Evolutionary conservation across 805 yeast genomes (phyloP).

Genomic region (Candida xyloterini): DNA sequence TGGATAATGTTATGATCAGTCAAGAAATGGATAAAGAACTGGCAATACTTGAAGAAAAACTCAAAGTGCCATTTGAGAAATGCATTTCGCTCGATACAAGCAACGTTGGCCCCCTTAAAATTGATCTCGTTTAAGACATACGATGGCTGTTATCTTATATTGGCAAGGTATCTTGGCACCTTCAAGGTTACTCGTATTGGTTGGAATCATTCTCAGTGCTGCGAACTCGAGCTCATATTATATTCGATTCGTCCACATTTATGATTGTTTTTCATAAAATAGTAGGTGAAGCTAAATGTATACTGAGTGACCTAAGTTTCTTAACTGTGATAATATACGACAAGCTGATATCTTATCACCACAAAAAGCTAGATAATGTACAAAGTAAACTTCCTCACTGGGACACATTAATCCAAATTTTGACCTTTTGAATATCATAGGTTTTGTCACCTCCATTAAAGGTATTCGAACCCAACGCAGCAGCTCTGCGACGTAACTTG

Average conservation of each 20-base stretch:
- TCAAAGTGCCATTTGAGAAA: conserved; percentile 7
- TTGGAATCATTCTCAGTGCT: too few relatives aligned
- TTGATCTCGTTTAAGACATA: conserved; percentile 10
- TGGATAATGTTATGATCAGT: conserved; percentile 7
- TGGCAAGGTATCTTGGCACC: too few relatives aligned
- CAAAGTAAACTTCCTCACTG: conserved; percentile 15
- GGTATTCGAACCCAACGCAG: conserved; percentile 5
- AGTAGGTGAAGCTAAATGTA: too few relatives aligned
- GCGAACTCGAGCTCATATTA: too few relatives aligned
- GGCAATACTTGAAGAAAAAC: conserved; percentile 10
- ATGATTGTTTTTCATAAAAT: too few relatives aligned
- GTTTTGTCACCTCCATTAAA: conserved; percentile 7
- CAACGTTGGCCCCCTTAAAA: conserved; percentile 15
- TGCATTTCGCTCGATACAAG: conserved; percentile 7
- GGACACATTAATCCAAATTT: conserved; percentile 41
- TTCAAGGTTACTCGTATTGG: too few relatives aligned
- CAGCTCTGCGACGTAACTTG: conserved; percentile 14
- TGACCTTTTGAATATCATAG: conserved; percentile 33
- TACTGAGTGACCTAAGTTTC: too few relatives aligned
- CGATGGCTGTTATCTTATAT: too few relatives aligned
- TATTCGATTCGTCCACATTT: too few relatives aligned
- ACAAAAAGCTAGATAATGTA: neutral
- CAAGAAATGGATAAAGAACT: conserved; percentile 15
- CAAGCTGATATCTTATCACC: neutral
- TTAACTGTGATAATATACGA: neutral